phyloP scores from a whole-genome alignment of 306 rosid genomes.

The Pyrus betulifolia region DNA sequence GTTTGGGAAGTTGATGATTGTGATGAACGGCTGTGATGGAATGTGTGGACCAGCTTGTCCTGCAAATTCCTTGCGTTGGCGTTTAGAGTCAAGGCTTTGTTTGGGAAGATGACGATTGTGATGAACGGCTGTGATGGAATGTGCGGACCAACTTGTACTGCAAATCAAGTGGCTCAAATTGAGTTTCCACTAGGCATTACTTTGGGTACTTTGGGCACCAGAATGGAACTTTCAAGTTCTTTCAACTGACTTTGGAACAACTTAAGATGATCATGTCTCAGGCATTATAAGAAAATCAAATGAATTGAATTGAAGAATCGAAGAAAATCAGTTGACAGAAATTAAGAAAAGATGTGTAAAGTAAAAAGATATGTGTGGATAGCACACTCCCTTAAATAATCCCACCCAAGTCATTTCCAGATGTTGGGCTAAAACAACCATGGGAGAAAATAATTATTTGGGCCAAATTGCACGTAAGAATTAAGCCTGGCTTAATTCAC shows the following conservation, averaged over 20 bases:
- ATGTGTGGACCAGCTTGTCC: not conserved
- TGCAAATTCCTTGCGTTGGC: not conserved
- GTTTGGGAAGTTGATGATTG: not conserved
- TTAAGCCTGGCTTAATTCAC: too few species aligned
- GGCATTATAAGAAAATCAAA: too few species aligned
- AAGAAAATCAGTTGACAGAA: too few species aligned
- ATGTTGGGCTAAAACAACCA: too few species aligned
- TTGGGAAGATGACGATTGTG: not conserved
- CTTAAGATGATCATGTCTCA: not conserved
- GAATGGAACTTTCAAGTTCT: not conserved
- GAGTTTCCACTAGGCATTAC: not conserved
- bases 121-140: constrained; percentile 8
- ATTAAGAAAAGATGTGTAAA: accelerated
- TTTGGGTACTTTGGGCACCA: too few species aligned
- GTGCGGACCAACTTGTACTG: not conserved
- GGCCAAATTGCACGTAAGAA: too few species aligned
- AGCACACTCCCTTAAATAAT: too few species aligned
- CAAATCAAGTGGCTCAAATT: not conserved
- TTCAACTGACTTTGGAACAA: not conserved
- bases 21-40: constrained; percentile 7
- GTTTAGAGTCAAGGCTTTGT: not conserved
- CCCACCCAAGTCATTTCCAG: too few species aligned
- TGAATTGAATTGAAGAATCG: too few species aligned
- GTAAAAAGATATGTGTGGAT: too few species aligned
- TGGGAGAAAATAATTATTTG: too few species aligned